Conservation (phyloP, 768 basidiomycete genomes). For the Leccinum uliginosum region DNA sequence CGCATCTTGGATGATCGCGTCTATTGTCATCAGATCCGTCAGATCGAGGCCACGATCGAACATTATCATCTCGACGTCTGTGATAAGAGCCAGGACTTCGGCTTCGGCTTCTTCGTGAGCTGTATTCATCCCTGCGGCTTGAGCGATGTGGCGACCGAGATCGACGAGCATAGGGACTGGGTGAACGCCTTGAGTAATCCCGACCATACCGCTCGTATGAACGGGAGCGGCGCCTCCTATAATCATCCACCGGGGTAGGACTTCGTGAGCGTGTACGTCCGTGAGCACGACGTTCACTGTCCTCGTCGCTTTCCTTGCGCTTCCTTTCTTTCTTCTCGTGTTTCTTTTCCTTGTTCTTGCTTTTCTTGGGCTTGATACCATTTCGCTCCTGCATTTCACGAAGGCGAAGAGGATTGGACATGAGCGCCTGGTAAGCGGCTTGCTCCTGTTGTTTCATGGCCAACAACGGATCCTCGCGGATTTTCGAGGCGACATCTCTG, state of each 20-base stretch:
- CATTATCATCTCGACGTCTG: constrained; percentile 17
- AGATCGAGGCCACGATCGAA: constrained; percentile 45
- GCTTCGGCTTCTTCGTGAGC: constrained; percentile 26
- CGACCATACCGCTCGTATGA: constrained; percentile 27
- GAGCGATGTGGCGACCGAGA: constrained; percentile 43
- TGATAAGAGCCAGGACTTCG: constrained; percentile 26
- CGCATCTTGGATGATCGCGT: constrained; percentile 26
- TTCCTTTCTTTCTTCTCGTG: constrained; percentile 48
- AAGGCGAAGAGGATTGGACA: constrained; percentile 82
- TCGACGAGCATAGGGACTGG: constrained; percentile 42
- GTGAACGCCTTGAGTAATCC: constrained; percentile 35
- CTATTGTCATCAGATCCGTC: constrained; percentile 48
- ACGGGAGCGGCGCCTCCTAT: constrained; percentile 28
- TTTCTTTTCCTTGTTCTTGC: constrained; percentile 58
- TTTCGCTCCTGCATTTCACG: constrained; percentile 76
- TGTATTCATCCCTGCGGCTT: constrained; percentile 19
- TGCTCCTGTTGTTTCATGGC: constrained; percentile 99
- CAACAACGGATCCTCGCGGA: constrained; percentile 95
- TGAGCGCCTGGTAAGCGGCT: constrained; percentile 79
- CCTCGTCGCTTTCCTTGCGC: constrained; percentile 21
- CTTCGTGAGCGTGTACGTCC: constrained; percentile 29
- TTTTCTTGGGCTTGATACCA: constrained; percentile 78
- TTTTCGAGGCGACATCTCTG: constrained; percentile 87
- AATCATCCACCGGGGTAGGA: constrained; percentile 25
- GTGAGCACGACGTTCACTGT: constrained; percentile 32